Base-by-base conservation (phyloP, 2,329 filamentous ascomycete species). In the Diaporthe capsici region DNA sequence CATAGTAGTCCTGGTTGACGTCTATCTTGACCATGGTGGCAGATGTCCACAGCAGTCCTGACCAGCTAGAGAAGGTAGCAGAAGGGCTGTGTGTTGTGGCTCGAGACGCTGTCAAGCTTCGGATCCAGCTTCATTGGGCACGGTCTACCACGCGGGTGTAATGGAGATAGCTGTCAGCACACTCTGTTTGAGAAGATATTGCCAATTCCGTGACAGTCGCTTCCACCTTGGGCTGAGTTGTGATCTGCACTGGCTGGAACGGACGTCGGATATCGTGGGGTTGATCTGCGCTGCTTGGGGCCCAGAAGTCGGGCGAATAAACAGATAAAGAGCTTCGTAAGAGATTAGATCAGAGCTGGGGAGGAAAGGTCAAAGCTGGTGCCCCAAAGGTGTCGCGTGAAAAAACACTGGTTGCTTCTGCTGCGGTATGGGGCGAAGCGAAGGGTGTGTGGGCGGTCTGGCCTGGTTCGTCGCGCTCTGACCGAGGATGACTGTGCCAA, bases 1-100 rank as follows among this genome's bases (percentile, higher is more conserved):
- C 93, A 85, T 98, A 98, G 84, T 97, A 97, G 85, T 97, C 94
- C 80, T 92, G 90, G 79, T 88, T 90, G 78, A 90, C 87, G 82
- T 94, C 93, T 79, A 88, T 87, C 85, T 93, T 93, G 80, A 91
- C 91, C 93, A 94, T 94, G 79, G 79, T 89, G 86, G 82, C 79
- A 77, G 68, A 39, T 71, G 71, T 72, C 61, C 94, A 70, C 65
- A 28, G 15, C 47, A 53, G 47, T 53, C 65, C 37, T 39, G 39
- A 4, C 47, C 49, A 55, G 65, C 65, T 70, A 55, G 49, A 42
- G 34, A 25, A 55, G n/a, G 49, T 42, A 22, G 65, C 65, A 55
- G 49, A 42, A 53, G 34, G 71, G n/a, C 60, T 17, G 71, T n/a
- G 34, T 17, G 37, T 73, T 34, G 58, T 61, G 37, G 71, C 25